Conservation (phyloP, 1,284 basidiomycete species). For the Bondarzewia mesenterica region DNA sequence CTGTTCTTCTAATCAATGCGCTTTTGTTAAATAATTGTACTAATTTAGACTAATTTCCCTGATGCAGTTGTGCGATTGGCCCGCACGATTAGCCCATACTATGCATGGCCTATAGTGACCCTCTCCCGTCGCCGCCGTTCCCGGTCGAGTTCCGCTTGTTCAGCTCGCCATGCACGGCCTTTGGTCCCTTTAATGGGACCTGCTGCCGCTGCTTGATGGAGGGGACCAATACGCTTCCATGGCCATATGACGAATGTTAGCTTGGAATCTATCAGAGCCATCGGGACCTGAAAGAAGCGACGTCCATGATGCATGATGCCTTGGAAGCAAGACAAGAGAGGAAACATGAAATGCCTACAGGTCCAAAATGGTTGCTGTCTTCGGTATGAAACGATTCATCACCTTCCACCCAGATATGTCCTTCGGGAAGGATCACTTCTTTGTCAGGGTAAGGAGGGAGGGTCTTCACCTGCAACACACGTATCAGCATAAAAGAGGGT, state of each 20-base stretch:
- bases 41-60: too few relatives aligned
- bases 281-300: constrained; percentile 39
- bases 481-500: background rate
- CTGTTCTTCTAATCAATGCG: too few relatives aligned
- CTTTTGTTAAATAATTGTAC: too few relatives aligned
- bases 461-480: constrained; percentile 38
- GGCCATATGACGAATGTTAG: constrained; percentile 59
- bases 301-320: background rate
- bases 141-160: constrained; percentile 37
- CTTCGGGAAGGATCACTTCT: constrained; percentile 47
- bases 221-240: constrained; percentile 39
- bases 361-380: constrained; percentile 69
- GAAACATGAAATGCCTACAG: constrained; percentile 50
- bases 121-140: constrained; percentile 35
- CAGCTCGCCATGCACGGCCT: constrained; percentile 34
- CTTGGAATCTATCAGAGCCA: constrained; percentile 55
- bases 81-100: background rate
- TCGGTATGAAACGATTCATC: constrained; percentile 60
- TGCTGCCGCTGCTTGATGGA: constrained; percentile 19
- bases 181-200: constrained; percentile 18
- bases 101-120: constrained; percentile 22
- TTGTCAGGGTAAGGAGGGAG: constrained; percentile 61
- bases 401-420: constrained; percentile 71
- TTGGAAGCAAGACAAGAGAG: background rate
- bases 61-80: too few relatives aligned